phyloP scores from a whole-genome alignment of 2,329 filamentous ascomycete genomes.

The Aphanoascus verrucosus region DNA sequence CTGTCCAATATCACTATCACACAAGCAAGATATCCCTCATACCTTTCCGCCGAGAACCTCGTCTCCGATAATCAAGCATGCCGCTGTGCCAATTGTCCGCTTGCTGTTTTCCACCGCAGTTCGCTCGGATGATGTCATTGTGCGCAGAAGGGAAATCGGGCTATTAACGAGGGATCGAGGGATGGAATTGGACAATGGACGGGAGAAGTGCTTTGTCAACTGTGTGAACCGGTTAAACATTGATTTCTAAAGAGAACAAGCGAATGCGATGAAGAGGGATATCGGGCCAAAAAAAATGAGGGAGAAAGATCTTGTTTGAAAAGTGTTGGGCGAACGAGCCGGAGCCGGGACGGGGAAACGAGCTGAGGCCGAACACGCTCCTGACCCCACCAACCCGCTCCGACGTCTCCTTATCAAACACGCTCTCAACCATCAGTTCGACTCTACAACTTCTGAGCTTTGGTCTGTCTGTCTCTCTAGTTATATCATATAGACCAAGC shows the following conservation, averaged over 20 bases:
- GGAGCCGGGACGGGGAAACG: background rate
- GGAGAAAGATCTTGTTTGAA: too few relatives aligned
- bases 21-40: conserved; percentile 18
- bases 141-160: conserved; percentile 18
- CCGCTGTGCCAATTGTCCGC: conserved; percentile 73
- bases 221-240: conserved; percentile 74
- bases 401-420: too few relatives aligned
- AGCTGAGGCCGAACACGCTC: background rate
- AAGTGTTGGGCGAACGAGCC: background rate
- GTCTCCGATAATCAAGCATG: conserved; percentile 91
- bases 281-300: background rate
- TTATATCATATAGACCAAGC: too few relatives aligned
- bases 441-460: too few relatives aligned
- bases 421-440: too few relatives aligned
- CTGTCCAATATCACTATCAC: background rate
- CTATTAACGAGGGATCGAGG: conserved; percentile 35
- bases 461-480: too few relatives aligned
- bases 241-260: conserved; percentile 2
- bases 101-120: conserved; percentile 23
- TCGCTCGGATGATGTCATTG: conserved; percentile 35
- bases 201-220: conserved; percentile 59
- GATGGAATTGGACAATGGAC: conserved; percentile 49
- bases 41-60: conserved; percentile 94
- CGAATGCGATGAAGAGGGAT: background rate
- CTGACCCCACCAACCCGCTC: background rate